Conservation (phyloP, 768 basidiomycete genomes). For the Termitomyces sp. region DNA sequence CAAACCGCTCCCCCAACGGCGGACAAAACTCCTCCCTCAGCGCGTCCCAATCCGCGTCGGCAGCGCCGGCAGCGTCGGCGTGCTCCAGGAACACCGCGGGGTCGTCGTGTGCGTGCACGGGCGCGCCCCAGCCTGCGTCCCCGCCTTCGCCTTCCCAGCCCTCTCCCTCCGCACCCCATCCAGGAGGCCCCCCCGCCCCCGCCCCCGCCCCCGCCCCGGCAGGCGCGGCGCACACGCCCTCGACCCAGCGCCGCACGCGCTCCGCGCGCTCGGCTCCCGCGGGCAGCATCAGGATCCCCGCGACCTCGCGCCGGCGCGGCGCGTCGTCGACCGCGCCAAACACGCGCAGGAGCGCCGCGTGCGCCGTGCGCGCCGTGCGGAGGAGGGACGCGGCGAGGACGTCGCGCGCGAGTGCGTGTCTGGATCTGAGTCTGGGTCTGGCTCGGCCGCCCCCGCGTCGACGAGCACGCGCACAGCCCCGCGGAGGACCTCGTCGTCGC, state of each 20-base stretch:
- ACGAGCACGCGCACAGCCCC: constrained; percentile 35
- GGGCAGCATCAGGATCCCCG: constrained; percentile 41
- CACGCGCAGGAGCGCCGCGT: constrained; percentile 32
- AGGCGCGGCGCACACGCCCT: constrained; percentile 44
- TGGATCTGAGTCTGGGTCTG: too few relatives aligned
- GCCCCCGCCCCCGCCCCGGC: constrained; percentile 42
- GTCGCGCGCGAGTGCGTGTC: constrained; percentile 37
- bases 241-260: constrained; percentile 50
- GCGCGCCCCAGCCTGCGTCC: too few relatives aligned
- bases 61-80: constrained; percentile 43
- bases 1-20: constrained; percentile 48
- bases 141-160: too few relatives aligned
- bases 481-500: constrained; percentile 44
- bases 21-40: constrained; percentile 58
- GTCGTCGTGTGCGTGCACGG: constrained; percentile 43
- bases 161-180: too few relatives aligned
- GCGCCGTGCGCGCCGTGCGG: constrained; percentile 36
- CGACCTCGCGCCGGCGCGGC: constrained; percentile 33
- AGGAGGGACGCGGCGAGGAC: too few relatives aligned
- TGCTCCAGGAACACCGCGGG: constrained; percentile 47
- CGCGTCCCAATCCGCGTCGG: constrained; percentile 55
- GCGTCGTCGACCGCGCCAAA: constrained; percentile 46
- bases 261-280: constrained; percentile 33
- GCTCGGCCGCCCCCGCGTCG: background rate
- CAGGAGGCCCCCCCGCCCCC: constrained; percentile 24